A percentile compares a stretch with the other conserved stretches of the same genome.
phyloP scores from a whole-genome alignment of 768 basidiomycete genomes.

The Pholiota microspora region DNA sequence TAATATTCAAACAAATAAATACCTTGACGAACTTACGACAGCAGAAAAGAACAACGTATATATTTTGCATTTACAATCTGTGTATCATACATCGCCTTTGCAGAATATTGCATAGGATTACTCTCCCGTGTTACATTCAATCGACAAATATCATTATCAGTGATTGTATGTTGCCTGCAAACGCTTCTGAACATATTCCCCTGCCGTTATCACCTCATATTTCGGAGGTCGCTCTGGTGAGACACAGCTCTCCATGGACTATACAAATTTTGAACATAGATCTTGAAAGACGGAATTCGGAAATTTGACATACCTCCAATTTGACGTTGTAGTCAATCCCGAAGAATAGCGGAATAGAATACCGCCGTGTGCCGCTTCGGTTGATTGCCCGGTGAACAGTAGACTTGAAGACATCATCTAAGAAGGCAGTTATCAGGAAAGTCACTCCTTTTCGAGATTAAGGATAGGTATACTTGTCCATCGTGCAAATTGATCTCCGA shows the following conservation, averaged over 20 bases:
- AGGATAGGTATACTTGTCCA: conserved; percentile 71
- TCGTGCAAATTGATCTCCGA: conserved; percentile 85
- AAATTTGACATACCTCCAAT: conserved; percentile 55
- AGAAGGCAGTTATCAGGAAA: neutral
- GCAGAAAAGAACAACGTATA: neutral
- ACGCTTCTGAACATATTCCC: conserved; percentile 78
- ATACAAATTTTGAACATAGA: neutral
- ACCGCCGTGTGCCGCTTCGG: conserved; percentile 63
- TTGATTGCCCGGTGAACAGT: conserved; percentile 88
- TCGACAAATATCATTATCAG: neutral
- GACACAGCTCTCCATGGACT: conserved; percentile 55
- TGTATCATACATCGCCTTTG: neutral
- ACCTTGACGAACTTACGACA: neutral
- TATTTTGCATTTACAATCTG: conserved; percentile 1
- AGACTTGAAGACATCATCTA: conserved; percentile 89
- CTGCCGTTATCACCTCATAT: conserved; percentile 74
- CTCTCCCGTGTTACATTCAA: conserved; percentile 36
- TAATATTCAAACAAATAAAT: conserved; percentile 31
- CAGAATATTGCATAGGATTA: neutral
- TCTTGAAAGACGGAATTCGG: neutral
- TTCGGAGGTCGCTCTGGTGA: conserved; percentile 41
- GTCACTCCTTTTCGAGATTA: neutral
- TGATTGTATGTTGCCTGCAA: conserved; percentile 66
- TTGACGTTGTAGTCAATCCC: conserved; percentile 85
- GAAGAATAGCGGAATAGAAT: conserved; percentile 89